Conservation (phyloP, 2,329 filamentous ascomycete species). For the Lecanicillium sp. region DNA sequence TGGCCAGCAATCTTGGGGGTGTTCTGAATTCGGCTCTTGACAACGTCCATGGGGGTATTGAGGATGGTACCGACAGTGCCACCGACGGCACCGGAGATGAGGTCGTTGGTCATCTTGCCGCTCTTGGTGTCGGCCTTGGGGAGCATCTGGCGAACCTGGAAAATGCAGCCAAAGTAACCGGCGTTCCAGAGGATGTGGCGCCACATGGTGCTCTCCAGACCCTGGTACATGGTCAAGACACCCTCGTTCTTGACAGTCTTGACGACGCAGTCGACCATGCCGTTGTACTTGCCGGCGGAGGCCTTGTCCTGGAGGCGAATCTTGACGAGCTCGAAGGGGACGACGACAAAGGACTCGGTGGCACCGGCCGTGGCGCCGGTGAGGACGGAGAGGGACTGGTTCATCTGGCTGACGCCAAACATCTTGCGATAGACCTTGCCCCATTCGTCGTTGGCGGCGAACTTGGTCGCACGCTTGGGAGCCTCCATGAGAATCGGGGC, state of each 20-base stretch:
- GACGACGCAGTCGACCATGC: slow-evolving; percentile 69
- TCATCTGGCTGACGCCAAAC: slow-evolving; percentile 84
- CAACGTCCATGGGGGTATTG: slow-evolving; percentile 94
- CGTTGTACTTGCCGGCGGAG: slow-evolving; percentile 79
- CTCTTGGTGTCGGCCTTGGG: slow-evolving; percentile 76
- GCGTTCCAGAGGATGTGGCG: slow-evolving; percentile 85
- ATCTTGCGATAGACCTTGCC: slow-evolving; percentile 84
- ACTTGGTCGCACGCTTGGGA: slow-evolving; percentile 90
- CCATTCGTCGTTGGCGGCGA: slow-evolving; percentile 98
- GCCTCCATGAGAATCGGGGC: slow-evolving; percentile 98
- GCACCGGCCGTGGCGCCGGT: slow-evolving; percentile 93
- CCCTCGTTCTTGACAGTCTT: slow-evolving; percentile 85
- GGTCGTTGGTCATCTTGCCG: slow-evolving; percentile 76
- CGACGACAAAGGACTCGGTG: slow-evolving; percentile 93
- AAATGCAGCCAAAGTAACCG: slow-evolving; percentile 97
- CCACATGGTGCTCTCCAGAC: slow-evolving; percentile 94
- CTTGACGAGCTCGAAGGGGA: slow-evolving; percentile 97
- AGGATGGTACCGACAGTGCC: slow-evolving; percentile 83
- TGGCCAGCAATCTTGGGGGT: slow-evolving; percentile 73
- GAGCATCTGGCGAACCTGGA: slow-evolving; percentile 83
- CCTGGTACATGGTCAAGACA: slow-evolving; percentile 85
- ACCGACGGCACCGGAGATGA: slow-evolving; percentile 79
- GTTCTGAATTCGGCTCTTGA: slow-evolving; percentile 98
- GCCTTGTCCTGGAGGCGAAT: slow-evolving; percentile 95
- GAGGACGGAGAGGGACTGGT: slow-evolving; percentile 80